These are phyloP conservation scores for Chamaecrista fasciculata DNA, from an alignment of 306 rosid genomes.

Conservation along the genomic window DNA sequence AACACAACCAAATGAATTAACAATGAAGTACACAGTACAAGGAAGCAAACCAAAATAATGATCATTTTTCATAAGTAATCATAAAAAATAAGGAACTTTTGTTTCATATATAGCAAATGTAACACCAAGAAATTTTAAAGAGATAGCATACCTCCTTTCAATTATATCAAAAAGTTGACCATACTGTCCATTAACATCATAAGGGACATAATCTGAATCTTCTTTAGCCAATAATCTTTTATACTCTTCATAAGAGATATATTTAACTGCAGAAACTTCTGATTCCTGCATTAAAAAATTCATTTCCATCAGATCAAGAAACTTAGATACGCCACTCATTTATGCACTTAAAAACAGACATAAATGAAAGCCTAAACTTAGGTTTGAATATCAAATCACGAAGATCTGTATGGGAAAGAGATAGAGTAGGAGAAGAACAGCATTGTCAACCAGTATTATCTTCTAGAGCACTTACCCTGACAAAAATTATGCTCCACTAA, in stretches of 20 bases:
- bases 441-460: background rate
- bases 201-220: conserved; percentile 73
- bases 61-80: background rate
- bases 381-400: conserved; percentile 4
- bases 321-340: conserved; percentile 9
- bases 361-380: conserved; percentile 13
- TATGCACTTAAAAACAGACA: conserved; percentile 6
- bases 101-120: conserved; percentile 2
- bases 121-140: conserved; percentile 13
- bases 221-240: conserved; percentile 59
- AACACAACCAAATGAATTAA: conserved; percentile 7
- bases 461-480: conserved; percentile 15
- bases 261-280: conserved; percentile 94
- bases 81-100: background rate
- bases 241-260: conserved; percentile 70
- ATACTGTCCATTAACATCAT: conserved; percentile 72
- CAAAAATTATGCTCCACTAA: too few relatives aligned
- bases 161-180: conserved; percentile 79
- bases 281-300: conserved; percentile 53
- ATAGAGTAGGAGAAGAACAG: background rate
- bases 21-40: background rate
- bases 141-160: conserved; percentile 51
- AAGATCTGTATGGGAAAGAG: background rate
- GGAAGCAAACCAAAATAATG: conserved; percentile 14
- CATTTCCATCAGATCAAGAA: conserved; percentile 17